Percentiles rank a stretch among this genome's conserved stretches.
Evolutionary conservation across 257 asterid species (phyloP).

Genomic region (Solanum lycopersicoides): DNA sequence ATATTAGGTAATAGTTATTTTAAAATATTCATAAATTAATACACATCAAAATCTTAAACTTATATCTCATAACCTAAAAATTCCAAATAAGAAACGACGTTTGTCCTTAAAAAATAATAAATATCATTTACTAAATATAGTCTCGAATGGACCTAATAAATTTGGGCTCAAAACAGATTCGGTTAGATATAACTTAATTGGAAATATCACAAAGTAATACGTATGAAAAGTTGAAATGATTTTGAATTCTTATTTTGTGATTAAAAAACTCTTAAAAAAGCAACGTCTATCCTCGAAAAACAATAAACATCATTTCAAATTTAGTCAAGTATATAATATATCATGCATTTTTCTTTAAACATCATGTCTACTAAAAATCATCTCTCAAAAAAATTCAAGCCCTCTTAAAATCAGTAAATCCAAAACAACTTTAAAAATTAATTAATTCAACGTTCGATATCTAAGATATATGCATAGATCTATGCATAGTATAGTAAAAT

Average conservation of each 20-base stretch:
- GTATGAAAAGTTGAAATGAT: too few species aligned
- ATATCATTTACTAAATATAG: neutral
- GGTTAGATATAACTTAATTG: too few species aligned
- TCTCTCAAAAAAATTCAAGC: neutral
- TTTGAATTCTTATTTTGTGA: too few species aligned
- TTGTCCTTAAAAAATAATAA: neutral
- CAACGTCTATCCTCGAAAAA: too few species aligned
- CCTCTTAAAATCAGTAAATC: neutral
- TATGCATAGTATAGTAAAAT: neutral
- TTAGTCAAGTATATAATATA: neutral
- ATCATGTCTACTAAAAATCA: neutral
- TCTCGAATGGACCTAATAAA: too few species aligned
- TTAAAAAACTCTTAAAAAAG: neutral
- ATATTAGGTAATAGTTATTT: too few species aligned
- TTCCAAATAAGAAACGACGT: rapidly evolving
- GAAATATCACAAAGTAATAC: too few species aligned
- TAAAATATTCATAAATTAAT: neutral
- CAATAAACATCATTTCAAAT: neutral
- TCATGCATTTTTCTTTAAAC: neutral
- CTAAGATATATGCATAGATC: neutral
- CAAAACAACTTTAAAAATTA: neutral
- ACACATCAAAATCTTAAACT: neutral
- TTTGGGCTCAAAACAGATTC: neutral
- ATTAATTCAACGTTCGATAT: neutral
- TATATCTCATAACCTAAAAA: rapidly evolving